A percentile compares a stretch with the other conserved stretches of the same genome.
Evolutionary conservation across 805 yeast genomes (phyloP).

Genomic region (Komagataella mondaviorum): DNA sequence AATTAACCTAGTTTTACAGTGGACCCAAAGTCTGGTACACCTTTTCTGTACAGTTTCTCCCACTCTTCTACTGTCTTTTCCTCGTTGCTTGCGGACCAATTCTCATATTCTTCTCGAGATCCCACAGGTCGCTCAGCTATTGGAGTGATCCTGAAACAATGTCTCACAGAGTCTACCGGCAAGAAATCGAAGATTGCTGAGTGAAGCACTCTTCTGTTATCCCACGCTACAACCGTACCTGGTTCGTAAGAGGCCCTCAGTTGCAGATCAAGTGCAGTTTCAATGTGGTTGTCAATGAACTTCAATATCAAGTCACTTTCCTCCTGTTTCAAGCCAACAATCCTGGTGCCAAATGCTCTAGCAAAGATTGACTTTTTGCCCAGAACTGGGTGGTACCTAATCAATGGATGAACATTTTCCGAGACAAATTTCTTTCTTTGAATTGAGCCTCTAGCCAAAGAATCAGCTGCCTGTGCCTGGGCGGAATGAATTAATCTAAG

Average conservation of each 20-base stretch:
- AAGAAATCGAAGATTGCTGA: conserved; percentile 65
- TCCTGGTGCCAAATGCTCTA: conserved; percentile 47
- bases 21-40: not conserved
- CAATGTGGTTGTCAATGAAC: conserved; percentile 40
- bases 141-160: conserved; percentile 61
- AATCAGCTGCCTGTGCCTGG: conserved; percentile 51
- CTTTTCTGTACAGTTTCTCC: not conserved
- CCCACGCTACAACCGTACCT: conserved; percentile 65
- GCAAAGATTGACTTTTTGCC: conserved; percentile 45
- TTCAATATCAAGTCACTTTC: conserved; percentile 52
- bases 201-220: conserved; percentile 60
- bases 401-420: conserved; percentile 53
- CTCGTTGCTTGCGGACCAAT: conserved; percentile 11
- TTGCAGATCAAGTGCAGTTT: conserved; percentile 44
- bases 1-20: not conserved
- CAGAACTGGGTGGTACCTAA: conserved; percentile 63
- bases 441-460: conserved; percentile 43
- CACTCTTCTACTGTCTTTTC: not conserved
- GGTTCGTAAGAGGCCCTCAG: conserved; percentile 63
- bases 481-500: conserved; percentile 62
- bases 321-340: conserved; percentile 60
- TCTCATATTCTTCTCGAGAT: conserved; percentile 15
- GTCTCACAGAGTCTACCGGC: conserved; percentile 44
- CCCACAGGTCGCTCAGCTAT: conserved; percentile 54
- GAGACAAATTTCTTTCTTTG: conserved; percentile 48